A percentile compares a stretch with the other conserved stretches of the same genome.
phyloP scores from a whole-genome alignment of 192 early-diverging fungal species.

The Backusella macrospora region DNA sequence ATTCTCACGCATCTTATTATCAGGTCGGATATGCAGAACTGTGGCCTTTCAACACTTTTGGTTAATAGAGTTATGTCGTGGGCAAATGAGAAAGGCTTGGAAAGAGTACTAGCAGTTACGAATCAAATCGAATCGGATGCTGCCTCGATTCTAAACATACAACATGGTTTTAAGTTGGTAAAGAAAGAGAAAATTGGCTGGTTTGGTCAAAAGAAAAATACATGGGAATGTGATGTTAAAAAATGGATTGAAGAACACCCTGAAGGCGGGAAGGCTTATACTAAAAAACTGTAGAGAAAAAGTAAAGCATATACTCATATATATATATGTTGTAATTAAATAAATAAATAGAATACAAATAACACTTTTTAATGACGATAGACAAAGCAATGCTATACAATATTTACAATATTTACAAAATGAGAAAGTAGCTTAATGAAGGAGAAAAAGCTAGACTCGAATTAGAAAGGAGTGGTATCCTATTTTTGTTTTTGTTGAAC shows the following conservation, averaged over 20 bases:
- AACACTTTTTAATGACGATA: neutral
- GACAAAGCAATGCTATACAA: neutral
- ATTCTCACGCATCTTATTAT: slow-evolving; percentile 25
- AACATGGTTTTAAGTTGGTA: slow-evolving; percentile 33
- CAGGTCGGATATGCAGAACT: slow-evolving; percentile 25
- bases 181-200: slow-evolving; percentile 24
- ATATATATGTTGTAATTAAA: neutral
- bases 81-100: slow-evolving; percentile 29
- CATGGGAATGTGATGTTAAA: slow-evolving; percentile 28
- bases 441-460: neutral
- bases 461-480: neutral
- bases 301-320: neutral
- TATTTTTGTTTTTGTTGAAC: slow-evolving; percentile 24
- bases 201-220: slow-evolving; percentile 29
- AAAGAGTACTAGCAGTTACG: slow-evolving; percentile 26
- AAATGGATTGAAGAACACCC: slow-evolving; percentile 26
- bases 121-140: slow-evolving; percentile 34
- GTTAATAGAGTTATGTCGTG: slow-evolving; percentile 33
- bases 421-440: neutral
- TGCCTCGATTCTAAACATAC: slow-evolving; percentile 25
- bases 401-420: slow-evolving; percentile 1
- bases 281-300: neutral
- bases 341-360: neutral
- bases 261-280: neutral
- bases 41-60: slow-evolving; percentile 37